These are phyloP conservation scores for Solanum bulbocastanum DNA, from an alignment of 257 asterid genomes.

Conservation along the genomic window DNA sequence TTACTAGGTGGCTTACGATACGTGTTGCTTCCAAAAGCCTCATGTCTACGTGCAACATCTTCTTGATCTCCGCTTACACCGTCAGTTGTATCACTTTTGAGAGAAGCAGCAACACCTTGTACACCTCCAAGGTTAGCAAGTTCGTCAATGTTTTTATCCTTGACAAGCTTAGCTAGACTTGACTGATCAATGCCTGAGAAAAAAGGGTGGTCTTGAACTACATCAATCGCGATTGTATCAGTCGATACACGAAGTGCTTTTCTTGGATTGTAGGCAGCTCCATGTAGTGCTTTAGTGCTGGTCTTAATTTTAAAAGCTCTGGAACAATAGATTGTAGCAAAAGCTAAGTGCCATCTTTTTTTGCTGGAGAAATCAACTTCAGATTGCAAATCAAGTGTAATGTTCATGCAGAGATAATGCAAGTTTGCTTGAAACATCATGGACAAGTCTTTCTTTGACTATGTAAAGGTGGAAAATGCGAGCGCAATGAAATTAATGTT, in stretches of 20 bases:
- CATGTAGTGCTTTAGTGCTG: neutral
- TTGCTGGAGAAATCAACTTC: neutral
- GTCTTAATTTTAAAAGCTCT: constrained; percentile 6
- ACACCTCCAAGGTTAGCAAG: constrained; percentile 12
- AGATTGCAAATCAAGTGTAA: neutral
- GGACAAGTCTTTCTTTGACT: neutral
- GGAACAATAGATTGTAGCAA: constrained; percentile 12
- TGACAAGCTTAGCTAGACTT: constrained; percentile 21
- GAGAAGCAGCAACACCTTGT: constrained; percentile 17
- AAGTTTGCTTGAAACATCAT: neutral
- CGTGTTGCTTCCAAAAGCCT: constrained; percentile 27
- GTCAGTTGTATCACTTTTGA: neutral
- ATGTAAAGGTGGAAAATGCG: neutral
- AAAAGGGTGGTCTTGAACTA: neutral
- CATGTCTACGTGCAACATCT: constrained; percentile 13
- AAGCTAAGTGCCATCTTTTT: constrained; percentile 20
- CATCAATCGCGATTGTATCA: neutral
- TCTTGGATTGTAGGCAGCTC: neutral
- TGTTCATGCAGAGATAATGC: neutral
- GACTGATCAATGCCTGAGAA: constrained; percentile 2
- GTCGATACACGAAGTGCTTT: neutral
- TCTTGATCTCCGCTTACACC: constrained; percentile 18
- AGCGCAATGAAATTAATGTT: neutral
- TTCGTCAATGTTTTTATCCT: constrained; percentile 13
- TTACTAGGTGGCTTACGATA: constrained; percentile 13